These are phyloP conservation scores for Mucor irregularis DNA, from an alignment of 371 early-diverging fungal genomes.

Conservation along the genomic window DNA sequence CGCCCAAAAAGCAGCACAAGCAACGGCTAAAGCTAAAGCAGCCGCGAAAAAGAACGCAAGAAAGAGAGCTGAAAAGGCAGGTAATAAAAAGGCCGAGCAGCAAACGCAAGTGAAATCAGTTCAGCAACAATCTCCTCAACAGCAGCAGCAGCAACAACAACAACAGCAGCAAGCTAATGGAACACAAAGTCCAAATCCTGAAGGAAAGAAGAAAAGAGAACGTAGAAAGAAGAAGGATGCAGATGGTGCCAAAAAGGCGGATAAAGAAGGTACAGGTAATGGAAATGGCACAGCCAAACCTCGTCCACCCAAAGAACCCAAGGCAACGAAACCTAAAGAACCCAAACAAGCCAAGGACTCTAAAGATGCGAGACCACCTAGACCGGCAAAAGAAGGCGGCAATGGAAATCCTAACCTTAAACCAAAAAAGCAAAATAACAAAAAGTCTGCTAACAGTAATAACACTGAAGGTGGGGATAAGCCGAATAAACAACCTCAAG, in stretches of 20 bases:
- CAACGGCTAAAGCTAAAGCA: conserved; percentile 52
- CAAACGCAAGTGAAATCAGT: not conserved
- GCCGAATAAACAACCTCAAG: conserved; percentile 18
- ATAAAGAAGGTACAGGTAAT: not conserved
- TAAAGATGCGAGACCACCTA: conserved; percentile 7
- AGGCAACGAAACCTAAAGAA: conserved; percentile 2
- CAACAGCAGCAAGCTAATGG: not conserved
- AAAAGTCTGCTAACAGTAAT: conserved; percentile 1
- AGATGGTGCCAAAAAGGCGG: not conserved
- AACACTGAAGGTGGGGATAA: too few species aligned
- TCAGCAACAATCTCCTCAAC: not conserved
- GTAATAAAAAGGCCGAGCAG: conserved; percentile 1
- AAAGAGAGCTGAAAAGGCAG: conserved; percentile 34
- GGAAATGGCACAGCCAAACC: not conserved
- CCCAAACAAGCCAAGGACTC: not conserved
- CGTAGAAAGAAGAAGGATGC: conserved; percentile 23
- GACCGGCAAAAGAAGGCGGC: conserved; percentile 8
- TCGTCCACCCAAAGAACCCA: not conserved
- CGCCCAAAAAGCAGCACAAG: conserved; percentile 70
- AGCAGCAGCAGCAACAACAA: not conserved
- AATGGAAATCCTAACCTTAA: too few species aligned
- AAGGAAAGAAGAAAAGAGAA: conserved; percentile 16
- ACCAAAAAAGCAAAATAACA: conserved; percentile 14
- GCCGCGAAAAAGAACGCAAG: conserved; percentile 43
- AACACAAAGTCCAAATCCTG: not conserved